These are phyloP conservation scores for Carex sylvatica DNA, from an alignment of 202 grass and related monocot species.

Conservation along the genomic window DNA sequence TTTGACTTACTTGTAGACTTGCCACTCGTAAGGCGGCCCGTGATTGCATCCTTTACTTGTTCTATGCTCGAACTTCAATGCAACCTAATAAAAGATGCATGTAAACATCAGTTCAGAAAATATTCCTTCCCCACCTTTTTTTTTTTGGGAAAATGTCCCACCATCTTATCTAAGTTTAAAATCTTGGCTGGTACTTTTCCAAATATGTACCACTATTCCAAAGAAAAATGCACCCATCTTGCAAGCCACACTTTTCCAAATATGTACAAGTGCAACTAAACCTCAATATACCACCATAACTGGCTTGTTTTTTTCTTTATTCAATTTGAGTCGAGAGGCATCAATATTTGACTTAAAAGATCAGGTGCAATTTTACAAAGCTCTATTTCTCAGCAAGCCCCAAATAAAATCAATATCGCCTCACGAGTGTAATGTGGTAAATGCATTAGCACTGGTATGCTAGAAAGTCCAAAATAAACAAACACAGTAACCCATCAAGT, in stretches of 20 bases:
- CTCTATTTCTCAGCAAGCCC: not conserved
- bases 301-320: not conserved
- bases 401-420: not conserved
- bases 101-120: not conserved
- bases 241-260: not conserved
- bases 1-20: slow-evolving; percentile 83
- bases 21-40: slow-evolving; percentile 91
- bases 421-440: not conserved
- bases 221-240: not conserved
- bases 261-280: slow-evolving; percentile 1
- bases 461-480: slow-evolving; percentile 1
- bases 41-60: slow-evolving; percentile 91
- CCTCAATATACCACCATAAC: not conserved
- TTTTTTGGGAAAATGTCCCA: not conserved
- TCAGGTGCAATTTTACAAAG: not conserved
- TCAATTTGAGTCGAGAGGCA: not conserved
- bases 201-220: slow-evolving; percentile 17
- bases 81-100: slow-evolving; percentile 45
- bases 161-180: not conserved
- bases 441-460: not conserved
- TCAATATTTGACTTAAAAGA: not conserved
- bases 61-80: slow-evolving; percentile 95
- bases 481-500: not conserved
- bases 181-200: not conserved
- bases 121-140: not conserved